Evolutionary conservation across 139 green algal genomes (phyloP).

Genomic region (Coccomyxa sp.): DNA sequence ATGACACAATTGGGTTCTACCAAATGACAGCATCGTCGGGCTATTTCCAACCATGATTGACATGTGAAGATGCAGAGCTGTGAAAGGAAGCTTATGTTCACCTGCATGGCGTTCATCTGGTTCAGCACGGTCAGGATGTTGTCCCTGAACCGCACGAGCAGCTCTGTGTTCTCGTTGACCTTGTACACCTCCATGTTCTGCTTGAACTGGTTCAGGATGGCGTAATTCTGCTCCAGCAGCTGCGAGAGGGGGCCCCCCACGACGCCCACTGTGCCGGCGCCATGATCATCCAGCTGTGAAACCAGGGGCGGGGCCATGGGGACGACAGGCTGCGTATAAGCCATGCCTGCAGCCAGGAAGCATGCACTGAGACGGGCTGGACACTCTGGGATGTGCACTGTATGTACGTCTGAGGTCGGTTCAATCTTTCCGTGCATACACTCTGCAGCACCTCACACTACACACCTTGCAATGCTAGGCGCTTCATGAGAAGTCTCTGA

Average conservation of each 20-base stretch:
- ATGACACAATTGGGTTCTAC: not conserved
- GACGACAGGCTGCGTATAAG: not conserved
- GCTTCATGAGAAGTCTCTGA: no score
- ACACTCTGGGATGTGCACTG: no score
- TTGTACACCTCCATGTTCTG: constrained; percentile 52
- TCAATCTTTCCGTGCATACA: no score
- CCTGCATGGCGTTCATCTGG: constrained; percentile 59
- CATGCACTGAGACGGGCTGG: no score
- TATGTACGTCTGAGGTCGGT: no score
- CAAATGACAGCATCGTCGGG: not conserved
- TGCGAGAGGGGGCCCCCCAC: constrained; percentile 23
- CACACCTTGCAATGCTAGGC: no score
- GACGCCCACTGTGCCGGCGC: not conserved
- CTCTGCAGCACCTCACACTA: no score
- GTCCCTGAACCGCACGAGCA: constrained; percentile 75
- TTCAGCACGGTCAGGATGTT: constrained; percentile 74
- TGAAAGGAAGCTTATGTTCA: not conserved
- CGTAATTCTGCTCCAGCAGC: constrained; percentile 56
- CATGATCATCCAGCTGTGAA: constrained; percentile 5
- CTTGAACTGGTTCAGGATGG: constrained; percentile 59
- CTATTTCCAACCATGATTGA: not conserved
- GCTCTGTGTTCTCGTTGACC: constrained; percentile 79
- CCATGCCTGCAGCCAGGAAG: not conserved
- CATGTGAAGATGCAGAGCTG: not conserved
- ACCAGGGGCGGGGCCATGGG: not conserved